Base-by-base conservation (phyloP, 495 filamentous ascomycete species). In the Penicilliopsis zonata region DNA sequence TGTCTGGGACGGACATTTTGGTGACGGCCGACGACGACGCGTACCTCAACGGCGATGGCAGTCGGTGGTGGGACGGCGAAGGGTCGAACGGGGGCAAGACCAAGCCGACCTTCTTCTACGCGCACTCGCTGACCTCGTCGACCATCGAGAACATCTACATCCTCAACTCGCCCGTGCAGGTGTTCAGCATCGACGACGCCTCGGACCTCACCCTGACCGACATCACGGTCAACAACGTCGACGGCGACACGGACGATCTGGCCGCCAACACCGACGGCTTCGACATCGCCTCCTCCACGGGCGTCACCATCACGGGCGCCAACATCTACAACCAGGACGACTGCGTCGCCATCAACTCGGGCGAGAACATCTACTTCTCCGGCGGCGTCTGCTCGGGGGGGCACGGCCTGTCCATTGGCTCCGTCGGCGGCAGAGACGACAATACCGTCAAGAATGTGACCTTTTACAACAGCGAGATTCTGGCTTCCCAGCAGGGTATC, bases 331-430 rank as follows among this genome's bases (percentile, higher is more conserved):
- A 69, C 47, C 75, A 78, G 53, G 73, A 78, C 34, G 74, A 78
- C 48, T 80, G 74, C 40, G 44, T 80, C 9, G 74, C 72, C 12
- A 49, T 80, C 43, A 78, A 75, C 53, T 74, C 67, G 1, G 74
- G 74, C 30, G 63, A 58, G 60, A 62, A 67, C 43, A 73, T 76
- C 40, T 50, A 55, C 8, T 72, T 76, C 50, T 65, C 59, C 9
- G 58, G 62, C n/a, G 67, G 63, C 13, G 48, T 46, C 33, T 69
- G 69, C 57, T 65, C 57, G 19, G 74, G 74, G 7, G 74, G 74
- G 10, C 75, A 80, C 48, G 75, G 76, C n/a, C 52, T 80, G 9
- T 75, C 69, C 34, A 79, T 82, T 37, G 77, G 78, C n/a, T 76
- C 69, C 12, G 70, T 82, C 13, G 77, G 78, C 22, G 71, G 70